Conservation (phyloP, 306 rosid species). For the Cicer chorassanicum region DNA sequence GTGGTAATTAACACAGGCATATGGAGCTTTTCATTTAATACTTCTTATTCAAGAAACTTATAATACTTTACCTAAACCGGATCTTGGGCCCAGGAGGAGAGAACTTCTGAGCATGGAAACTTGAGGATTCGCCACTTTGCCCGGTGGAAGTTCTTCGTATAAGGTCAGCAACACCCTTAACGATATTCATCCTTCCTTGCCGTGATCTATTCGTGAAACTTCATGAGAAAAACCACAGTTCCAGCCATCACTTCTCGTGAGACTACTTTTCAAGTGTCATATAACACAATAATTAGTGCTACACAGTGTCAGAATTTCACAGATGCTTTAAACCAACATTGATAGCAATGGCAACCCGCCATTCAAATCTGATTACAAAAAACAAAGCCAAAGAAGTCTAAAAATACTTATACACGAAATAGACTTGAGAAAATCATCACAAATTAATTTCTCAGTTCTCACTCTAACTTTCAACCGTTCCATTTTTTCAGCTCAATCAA, state of each 20-base stretch:
- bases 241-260: conserved; percentile 53
- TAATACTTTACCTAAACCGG: conserved; percentile 70
- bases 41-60: not conserved
- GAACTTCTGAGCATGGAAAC: conserved; percentile 67
- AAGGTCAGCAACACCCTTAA: conserved; percentile 97
- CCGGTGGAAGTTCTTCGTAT: conserved; percentile 88
- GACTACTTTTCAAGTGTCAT: conserved; percentile 40
- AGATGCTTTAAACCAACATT: conserved; percentile 7
- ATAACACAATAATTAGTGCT: conserved; percentile 39
- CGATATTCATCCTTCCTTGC: conserved; percentile 85
- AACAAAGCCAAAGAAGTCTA: conserved; percentile 1
- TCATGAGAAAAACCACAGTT: conserved; percentile 43
- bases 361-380: conserved; percentile 25
- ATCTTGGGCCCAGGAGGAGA: conserved; percentile 78
- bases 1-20: not conserved
- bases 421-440: conserved; percentile 28
- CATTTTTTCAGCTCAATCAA: conserved; percentile 34
- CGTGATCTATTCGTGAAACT: conserved; percentile 46
- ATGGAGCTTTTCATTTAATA: conserved; percentile 8
- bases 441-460: conserved; percentile 11
- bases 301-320: conserved; percentile 4
- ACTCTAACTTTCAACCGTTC: conserved; percentile 45
- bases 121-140: conserved; percentile 63
- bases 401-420: conserved; percentile 12
- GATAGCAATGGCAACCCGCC: conserved; percentile 4